Evolutionary conservation across 1,139 yeast species (phyloP).

Genomic region (Candida albicans): DNA sequence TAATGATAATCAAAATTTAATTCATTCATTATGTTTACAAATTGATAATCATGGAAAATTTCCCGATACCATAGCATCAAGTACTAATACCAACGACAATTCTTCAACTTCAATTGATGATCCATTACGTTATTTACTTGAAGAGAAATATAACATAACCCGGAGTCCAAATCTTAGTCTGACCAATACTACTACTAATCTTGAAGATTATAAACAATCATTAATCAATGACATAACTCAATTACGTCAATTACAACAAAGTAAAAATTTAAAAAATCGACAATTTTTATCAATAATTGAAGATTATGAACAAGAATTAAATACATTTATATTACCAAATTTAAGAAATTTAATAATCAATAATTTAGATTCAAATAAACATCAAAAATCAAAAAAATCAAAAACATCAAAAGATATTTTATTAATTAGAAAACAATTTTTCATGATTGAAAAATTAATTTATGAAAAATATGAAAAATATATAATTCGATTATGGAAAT

Average conservation of each 20-base stretch:
- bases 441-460: too few species aligned
- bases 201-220: neutral
- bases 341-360: slow-evolving; percentile 24
- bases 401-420: too few species aligned
- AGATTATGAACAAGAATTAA: slow-evolving; percentile 29
- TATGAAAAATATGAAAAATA: too few species aligned
- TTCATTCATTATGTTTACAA: slow-evolving; percentile 28
- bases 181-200: neutral
- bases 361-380: too few species aligned
- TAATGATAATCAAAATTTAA: slow-evolving; percentile 24
- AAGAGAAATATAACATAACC: slow-evolving; percentile 17
- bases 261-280: slow-evolving; percentile 22
- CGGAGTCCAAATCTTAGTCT: neutral
- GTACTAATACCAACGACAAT: neutral
- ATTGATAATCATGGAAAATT: slow-evolving; percentile 7
- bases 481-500: too few species aligned
- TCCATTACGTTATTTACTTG: slow-evolving; percentile 19
- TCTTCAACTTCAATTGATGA: slow-evolving; percentile 10
- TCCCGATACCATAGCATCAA: neutral
- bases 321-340: slow-evolving; percentile 34
- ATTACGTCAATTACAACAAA: slow-evolving; percentile 21
- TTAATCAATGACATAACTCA: slow-evolving; percentile 25
- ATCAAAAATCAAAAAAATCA: too few species aligned
- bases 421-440: too few species aligned
- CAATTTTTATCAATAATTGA: slow-evolving; percentile 24